phyloP scores from a whole-genome alignment of 805 yeast genomes.

The Pichia manshurica region DNA sequence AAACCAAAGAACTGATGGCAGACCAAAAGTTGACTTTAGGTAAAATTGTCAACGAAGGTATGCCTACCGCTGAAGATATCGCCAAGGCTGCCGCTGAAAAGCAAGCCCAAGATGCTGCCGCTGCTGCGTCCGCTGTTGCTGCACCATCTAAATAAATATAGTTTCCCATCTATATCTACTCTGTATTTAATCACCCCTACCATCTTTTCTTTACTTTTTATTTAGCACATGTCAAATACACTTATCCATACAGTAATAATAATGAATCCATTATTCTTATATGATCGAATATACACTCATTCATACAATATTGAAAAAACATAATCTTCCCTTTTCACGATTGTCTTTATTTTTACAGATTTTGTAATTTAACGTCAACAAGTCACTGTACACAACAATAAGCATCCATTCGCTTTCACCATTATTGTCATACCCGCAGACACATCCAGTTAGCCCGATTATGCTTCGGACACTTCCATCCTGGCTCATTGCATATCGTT shows the following conservation, averaged over 20 bases:
- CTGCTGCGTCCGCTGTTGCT: background rate
- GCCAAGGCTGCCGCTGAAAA: constrained; percentile 32
- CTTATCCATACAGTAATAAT: background rate
- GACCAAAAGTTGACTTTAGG: constrained; percentile 79
- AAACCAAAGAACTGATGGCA: constrained; percentile 75
- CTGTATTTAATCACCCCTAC: background rate
- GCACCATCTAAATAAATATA: background rate
- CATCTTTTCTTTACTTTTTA: background rate
- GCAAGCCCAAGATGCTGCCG: constrained; percentile 9
- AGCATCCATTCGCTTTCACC: constrained; percentile 10
- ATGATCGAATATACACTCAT: too few relatives aligned
- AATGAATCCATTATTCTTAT: background rate
- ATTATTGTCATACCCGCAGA: constrained; percentile 8
- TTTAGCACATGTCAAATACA: background rate
- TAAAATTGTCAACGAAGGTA: constrained; percentile 78
- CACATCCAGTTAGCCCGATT: constrained; percentile 19
- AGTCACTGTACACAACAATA: constrained; percentile 3
- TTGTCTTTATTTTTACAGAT: background rate
- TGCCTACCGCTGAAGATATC: constrained; percentile 67
- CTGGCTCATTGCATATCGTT: constrained; percentile 18
- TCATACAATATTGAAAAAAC: too few relatives aligned
- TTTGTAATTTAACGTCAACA: background rate
- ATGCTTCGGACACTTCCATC: constrained; percentile 21
- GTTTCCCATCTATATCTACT: background rate
- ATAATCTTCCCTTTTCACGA: background rate